Conservation (phyloP, 1,284 basidiomycete genomes). For the Exobasidium rhododendri region DNA sequence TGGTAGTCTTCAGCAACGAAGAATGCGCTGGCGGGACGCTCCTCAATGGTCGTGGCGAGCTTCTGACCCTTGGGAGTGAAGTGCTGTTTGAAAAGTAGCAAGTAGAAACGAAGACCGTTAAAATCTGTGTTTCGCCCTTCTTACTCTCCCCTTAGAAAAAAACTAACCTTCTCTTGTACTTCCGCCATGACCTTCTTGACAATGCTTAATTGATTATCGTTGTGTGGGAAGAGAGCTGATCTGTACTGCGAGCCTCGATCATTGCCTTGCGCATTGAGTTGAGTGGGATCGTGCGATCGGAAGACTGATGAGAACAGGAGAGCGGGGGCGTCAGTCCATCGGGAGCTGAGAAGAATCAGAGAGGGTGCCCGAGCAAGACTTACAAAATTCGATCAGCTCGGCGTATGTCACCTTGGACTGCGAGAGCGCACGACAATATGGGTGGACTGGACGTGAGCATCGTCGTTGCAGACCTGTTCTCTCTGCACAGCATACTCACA, state of each 20-base stretch:
- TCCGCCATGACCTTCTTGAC: constrained; percentile 78
- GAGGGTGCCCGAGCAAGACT: no score
- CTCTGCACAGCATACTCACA: no score
- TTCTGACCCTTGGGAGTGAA: constrained; percentile 64
- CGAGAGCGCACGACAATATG: no score
- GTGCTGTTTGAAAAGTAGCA: constrained; percentile 56
- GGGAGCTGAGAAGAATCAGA: no score
- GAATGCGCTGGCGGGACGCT: constrained; percentile 21
- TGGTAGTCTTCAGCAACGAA: constrained; percentile 49
- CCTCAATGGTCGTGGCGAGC: constrained; percentile 66
- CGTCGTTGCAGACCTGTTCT: no score
- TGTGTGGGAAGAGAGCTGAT: constrained; percentile 81
- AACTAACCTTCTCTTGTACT: constrained; percentile 67
- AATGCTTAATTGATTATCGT: constrained; percentile 69
- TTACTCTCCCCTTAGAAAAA: neutral
- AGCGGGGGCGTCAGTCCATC: no score
- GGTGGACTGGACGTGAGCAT: no score
- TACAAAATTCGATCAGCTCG: constrained; percentile 66
- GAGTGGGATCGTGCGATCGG: constrained; percentile 90
- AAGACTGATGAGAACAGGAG: constrained; percentile 23
- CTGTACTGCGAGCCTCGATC: constrained; percentile 68
- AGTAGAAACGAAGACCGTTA: neutral
- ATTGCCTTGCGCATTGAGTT: constrained; percentile 53
- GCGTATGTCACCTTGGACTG: constrained; percentile 67
- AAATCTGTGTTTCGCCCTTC: no score